Evolutionary conservation across 2,329 filamentous ascomycete species (phyloP), one percentile per base, ranked within the genome.

Genomic region (Hymenotorrendiella dingleyae): DNA sequence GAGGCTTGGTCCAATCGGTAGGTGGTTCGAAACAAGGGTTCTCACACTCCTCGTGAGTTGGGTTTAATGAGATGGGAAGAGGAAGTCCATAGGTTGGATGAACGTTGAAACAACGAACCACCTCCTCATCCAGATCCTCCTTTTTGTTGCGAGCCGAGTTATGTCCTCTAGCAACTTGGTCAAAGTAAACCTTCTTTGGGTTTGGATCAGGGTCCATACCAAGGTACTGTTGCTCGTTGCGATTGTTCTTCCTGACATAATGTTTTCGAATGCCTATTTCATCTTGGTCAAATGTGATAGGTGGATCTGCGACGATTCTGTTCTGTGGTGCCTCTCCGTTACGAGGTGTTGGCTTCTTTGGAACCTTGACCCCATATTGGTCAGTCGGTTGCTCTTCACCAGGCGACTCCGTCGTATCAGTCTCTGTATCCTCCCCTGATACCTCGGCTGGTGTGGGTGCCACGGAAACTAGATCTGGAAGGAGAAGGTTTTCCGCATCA

Each of bases 231-330:
- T 49, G 42, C 19, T 55, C 47, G n/a, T 54, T 55, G 30, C 45
- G 43, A 28, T 50, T 47, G 36, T 50, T 48, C 29, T 48, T 48
- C 24, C 53, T 48, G 23, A 50, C 42, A 20, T 52, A 40, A 28
- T 56, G 53, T n/a, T 50, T 48, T 28, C 57, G 46, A 27, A 58
- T 42, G 23, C 59, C 59, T 46, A 62, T 62, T 27, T 62, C 59
- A 40, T 52, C 37, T 5, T 51, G 41, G 9, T 61, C 56, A 33
- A 57, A 61, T 5, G 32, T 42, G 32, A 58, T 43, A 35, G 46
- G 50, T 9, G 50, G 45, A 14, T 51, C 44, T n/a, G 46, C 41
- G 8, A 54, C 49, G 19, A 54, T 46, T 35, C 56, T 46, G 37
- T 58, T 57, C 14, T 52, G 46, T 11, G 55, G 54, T 19, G 45